These are phyloP conservation scores for Cutaneotrichosporon cutaneum DNA, from an alignment of 1,284 basidiomycete genomes.

Conservation along the genomic window DNA sequence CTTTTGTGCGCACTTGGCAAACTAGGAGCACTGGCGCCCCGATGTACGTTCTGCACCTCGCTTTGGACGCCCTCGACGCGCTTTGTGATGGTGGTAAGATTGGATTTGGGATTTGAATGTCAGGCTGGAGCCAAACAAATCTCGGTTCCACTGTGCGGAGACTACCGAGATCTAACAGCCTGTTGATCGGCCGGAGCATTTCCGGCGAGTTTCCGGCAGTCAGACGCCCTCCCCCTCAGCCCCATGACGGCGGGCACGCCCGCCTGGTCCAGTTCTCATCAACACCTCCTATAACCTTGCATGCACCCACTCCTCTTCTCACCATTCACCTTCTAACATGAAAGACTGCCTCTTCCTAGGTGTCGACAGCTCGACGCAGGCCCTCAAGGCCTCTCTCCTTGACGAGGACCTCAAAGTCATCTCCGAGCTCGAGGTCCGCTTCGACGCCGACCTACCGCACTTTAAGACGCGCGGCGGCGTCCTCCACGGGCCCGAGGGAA, in stretches of 20 bases:
- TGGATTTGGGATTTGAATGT: no score
- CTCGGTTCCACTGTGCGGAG: no score
- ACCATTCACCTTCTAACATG: not conserved
- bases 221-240: not conserved
- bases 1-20: no score
- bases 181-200: no score
- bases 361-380: constrained; percentile 83
- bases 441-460: constrained; percentile 73
- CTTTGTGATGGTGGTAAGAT: no score
- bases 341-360: constrained; percentile 66
- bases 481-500: constrained; percentile 63
- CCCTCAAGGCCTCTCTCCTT: constrained; percentile 69
- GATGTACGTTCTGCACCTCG: no score
- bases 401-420: constrained; percentile 63
- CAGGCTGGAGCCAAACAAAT: no score
- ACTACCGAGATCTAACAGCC: no score
- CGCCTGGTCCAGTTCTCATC: not conserved
- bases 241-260: not conserved
- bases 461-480: constrained; percentile 74
- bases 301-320: not conserved
- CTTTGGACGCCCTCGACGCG: no score
- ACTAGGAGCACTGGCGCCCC: no score
- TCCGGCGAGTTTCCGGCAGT: not conserved
- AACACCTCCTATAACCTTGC: not conserved
- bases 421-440: constrained; percentile 72